phyloP scores from a whole-genome alignment of 257 asterid species.

The Nicotiana undulata region DNA sequence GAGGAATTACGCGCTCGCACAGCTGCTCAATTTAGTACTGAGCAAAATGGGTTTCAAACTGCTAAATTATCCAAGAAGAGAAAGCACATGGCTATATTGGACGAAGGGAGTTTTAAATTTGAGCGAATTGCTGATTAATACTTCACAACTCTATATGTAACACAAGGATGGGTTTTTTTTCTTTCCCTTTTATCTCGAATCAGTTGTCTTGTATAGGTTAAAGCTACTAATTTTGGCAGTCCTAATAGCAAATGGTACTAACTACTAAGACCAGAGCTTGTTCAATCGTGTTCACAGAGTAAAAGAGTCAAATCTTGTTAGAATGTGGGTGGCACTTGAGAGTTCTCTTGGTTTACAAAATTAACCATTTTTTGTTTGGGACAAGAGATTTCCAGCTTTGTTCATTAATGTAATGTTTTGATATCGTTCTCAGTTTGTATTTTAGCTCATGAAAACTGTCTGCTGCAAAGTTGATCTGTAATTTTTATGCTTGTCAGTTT shows the following conservation, averaged over 20 bases:
- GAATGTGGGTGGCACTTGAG: not conserved
- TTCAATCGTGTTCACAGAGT: not conserved
- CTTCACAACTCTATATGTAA: not conserved
- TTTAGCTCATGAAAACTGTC: not conserved
- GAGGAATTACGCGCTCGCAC: slow-evolving; percentile 82
- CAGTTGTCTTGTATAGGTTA: not conserved
- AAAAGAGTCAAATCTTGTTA: not conserved
- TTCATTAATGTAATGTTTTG: not conserved
- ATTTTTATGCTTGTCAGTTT: not conserved
- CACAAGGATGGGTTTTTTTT: not conserved
- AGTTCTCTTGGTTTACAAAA: not conserved
- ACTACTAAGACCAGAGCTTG: not conserved
- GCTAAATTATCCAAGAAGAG: slow-evolving; percentile 56
- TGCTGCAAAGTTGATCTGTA: not conserved
- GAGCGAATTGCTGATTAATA: slow-evolving; percentile 26
- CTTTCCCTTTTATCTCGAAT: not conserved
- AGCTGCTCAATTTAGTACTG: slow-evolving; percentile 62
- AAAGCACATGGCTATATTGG: slow-evolving; percentile 46
- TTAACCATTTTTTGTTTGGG: not conserved
- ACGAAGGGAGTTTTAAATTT: slow-evolving; percentile 55
- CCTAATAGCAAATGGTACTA: not conserved
- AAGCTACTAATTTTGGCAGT: not conserved
- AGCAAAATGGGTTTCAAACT: slow-evolving; percentile 21
- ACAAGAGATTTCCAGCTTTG: not conserved
- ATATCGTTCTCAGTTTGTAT: not conserved